Evolutionary conservation across 495 filamentous ascomycete species (phyloP).

Genomic region (Xanthoparmelia taractica): DNA sequence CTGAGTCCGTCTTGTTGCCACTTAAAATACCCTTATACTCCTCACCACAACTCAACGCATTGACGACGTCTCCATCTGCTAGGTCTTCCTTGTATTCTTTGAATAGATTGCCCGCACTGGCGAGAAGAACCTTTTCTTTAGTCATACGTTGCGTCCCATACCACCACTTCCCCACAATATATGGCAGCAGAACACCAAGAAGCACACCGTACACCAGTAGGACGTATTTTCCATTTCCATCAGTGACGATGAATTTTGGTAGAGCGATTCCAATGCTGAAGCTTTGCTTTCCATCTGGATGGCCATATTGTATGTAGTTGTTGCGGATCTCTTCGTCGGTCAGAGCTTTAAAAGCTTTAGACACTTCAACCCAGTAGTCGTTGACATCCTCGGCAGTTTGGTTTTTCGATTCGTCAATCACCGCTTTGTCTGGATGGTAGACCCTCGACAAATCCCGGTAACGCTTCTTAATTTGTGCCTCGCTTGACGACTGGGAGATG

Average conservation of each 20-base stretch:
- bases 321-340: conserved; percentile 96
- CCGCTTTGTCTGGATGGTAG: conserved; percentile 87
- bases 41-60: conserved; percentile 70
- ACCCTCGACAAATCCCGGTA: conserved; percentile 81
- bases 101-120: conserved; percentile 90
- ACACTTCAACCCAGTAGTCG: conserved; percentile 82
- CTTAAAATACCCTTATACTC: conserved; percentile 69
- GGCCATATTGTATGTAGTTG: conserved; percentile 90
- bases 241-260: conserved; percentile 83
- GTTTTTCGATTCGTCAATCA: conserved; percentile 73
- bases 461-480: conserved; percentile 82
- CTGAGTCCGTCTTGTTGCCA: conserved; percentile 64
- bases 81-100: conserved; percentile 80
- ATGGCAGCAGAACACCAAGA: conserved; percentile 83
- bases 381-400: conserved; percentile 81
- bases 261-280: conserved; percentile 97
- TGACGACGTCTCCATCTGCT: conserved; percentile 68
- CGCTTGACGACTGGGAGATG: conserved; percentile 57
- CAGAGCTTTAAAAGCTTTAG: conserved; percentile 93
- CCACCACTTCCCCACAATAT: conserved; percentile 96
- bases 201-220: conserved; percentile 79
- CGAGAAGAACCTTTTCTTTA: conserved; percentile 82
- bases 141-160: conserved; percentile 89
- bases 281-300: conserved; percentile 96
- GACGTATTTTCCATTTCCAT: conserved; percentile 93